Percentiles rank a stretch among this genome's conserved stretches.
Conservation (phyloP, 2,329 filamentous ascomycete species). For the Alternaria incomplexa region DNA sequence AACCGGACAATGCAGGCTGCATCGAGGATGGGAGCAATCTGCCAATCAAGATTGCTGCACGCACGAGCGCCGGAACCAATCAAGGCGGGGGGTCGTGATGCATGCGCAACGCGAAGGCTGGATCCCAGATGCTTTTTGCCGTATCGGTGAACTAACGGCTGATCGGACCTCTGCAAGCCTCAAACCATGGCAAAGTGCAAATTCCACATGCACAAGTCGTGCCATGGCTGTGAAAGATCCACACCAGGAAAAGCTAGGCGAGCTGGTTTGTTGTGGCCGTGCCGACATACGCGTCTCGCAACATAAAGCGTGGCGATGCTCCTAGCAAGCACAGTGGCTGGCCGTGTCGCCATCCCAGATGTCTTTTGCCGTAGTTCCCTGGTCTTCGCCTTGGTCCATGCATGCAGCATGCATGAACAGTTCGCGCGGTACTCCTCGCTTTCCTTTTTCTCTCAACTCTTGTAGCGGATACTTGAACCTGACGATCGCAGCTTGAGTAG, state of each 20-base stretch:
- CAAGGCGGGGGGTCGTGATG: conserved; percentile 18
- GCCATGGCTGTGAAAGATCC: conserved; percentile 14
- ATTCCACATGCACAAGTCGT: conserved; percentile 5
- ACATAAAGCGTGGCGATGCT: conserved; percentile 1
- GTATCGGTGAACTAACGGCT: conserved; percentile 31
- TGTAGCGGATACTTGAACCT: neutral
- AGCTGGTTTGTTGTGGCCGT: neutral
- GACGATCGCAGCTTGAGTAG: neutral
- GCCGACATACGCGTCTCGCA: conserved; percentile 3
- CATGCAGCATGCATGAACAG: neutral
- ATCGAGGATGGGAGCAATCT: conserved; percentile 22
- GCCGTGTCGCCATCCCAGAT: neutral
- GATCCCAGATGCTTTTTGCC: conserved; percentile 36
- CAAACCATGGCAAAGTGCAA: conserved; percentile 11
- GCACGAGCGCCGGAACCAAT: conserved; percentile 29
- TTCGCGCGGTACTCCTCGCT: neutral
- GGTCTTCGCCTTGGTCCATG: neutral
- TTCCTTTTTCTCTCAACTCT: neutral
- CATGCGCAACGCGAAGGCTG: conserved; percentile 28
- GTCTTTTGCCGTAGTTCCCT: neutral
- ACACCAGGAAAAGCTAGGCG: neutral
- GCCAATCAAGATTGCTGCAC: conserved; percentile 35
- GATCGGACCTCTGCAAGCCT: conserved; percentile 24
- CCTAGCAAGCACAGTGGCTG: neutral
- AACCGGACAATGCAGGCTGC: conserved; percentile 31